Base-by-base conservation (phyloP, 352 stramenopile species). In the Phytophthora nicotianae region DNA sequence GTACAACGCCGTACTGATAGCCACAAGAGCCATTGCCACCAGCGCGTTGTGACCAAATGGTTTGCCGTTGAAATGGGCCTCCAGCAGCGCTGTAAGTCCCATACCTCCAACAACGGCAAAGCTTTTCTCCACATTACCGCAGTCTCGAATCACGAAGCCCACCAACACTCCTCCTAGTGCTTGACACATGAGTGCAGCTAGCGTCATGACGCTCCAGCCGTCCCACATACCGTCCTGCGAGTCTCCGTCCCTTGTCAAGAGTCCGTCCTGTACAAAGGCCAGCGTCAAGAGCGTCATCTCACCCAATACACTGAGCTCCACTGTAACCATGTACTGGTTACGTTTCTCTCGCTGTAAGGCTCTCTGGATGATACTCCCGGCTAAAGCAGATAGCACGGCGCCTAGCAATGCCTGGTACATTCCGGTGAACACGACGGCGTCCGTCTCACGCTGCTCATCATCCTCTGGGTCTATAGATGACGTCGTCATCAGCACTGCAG, bases 121-220 rank as follows among this genome's bases (percentile, higher is more conserved):
- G 63, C 74, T 89, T 67, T 93, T 93, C 50, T 93, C 81, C 19
- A 95, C 83, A 62, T 92, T 93, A 7, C 86, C 86, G 35, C 82
- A 91, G 70, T 93, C 77, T 68, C 90, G 90, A 63, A 92, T 95
- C 29, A 95, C 86, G 52, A 91, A 90, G 13, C 83, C 86, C 17
- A 95, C 86, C 16, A 92, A 40, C 14, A 95, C 74, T 17, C 86
- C 83, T 47, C 86, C 84, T 13, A 74, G 35, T 2, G 86, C 86
- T 63, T 95, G 84, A 29, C 83, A 88, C 23, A 93, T 56, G 5
- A 95, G 61, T 23, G 86, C 74, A 40, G 86, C 76, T 14, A 92
- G 60, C 46, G 80, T 90, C 62, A 79, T 68, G 4, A 76, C 16
- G 11, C 77, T 90, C 82, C 83, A 94, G n/a, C 81, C 83, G n/a